Conservation (phyloP, 805 yeast species). For the Starmera dryadoides region DNA sequence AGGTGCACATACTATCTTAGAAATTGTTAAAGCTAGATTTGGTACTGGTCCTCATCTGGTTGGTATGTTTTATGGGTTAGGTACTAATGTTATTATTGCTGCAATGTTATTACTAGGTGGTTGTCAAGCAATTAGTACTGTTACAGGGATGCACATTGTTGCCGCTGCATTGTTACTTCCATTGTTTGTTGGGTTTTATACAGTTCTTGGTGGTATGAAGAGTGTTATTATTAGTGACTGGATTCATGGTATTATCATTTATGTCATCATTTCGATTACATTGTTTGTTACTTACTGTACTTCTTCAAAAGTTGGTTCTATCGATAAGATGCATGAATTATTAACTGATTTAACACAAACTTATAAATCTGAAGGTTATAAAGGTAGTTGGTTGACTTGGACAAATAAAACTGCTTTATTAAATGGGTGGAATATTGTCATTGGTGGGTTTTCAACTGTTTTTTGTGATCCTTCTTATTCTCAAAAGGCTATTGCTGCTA, state of each 20-base stretch:
- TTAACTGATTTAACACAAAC: conserved; percentile 25
- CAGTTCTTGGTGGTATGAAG: conserved; percentile 42
- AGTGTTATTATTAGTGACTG: conserved; percentile 47
- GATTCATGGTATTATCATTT: conserved; percentile 40
- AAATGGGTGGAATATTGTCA: conserved; percentile 22
- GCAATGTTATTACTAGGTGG: conserved; percentile 36
- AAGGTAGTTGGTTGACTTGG: conserved; percentile 22
- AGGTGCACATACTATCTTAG: conserved; percentile 34
- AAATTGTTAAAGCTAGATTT: conserved; percentile 29
- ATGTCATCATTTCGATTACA: conserved; percentile 27
- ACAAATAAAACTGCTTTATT: conserved; percentile 17
- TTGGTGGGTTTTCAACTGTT: conserved; percentile 26
- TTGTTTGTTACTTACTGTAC: conserved; percentile 26
- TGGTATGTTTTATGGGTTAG: conserved; percentile 28
- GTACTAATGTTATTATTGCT: conserved; percentile 30
- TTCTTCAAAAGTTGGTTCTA: conserved; percentile 35
- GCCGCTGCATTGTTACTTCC: conserved; percentile 41
- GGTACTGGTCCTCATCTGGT: conserved; percentile 29
- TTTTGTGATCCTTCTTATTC: conserved; percentile 32
- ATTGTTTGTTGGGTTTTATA: conserved; percentile 39
- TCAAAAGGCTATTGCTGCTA: conserved; percentile 37
- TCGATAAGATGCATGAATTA: conserved; percentile 35
- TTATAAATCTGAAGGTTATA: conserved; percentile 23
- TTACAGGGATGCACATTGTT: conserved; percentile 37
- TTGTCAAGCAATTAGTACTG: conserved; percentile 30